Base-by-base conservation (phyloP, 306 rosid genomes). In the Potentilla sterilis region DNA sequence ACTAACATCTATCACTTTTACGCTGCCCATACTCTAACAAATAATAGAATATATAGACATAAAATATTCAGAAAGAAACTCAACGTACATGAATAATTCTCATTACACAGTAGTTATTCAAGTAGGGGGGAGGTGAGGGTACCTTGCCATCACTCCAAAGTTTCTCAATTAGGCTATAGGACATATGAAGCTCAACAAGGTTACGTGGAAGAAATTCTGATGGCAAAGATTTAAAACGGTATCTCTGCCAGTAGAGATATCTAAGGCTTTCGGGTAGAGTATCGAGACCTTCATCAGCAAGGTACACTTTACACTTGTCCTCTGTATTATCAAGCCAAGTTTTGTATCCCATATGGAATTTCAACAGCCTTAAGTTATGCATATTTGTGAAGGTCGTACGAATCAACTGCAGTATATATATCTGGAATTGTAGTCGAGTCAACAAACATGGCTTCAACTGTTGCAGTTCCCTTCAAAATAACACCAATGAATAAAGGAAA, bases 351-450 rank as follows among this genome's bases (percentile, higher is more conserved):
- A 8, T 21, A 47, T 35, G 1, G 70, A 72, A 15, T 43, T 70
- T 66, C 16, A 83, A 78, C 16, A 75, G 21, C 62, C 46, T 42
- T 35, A 83, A 52, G 13, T 79, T 71, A 14, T n/a, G 67, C 83
- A 83, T 75, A 3, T 52, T 75, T 54, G 41, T 59, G 57, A 82
- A 83, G 73, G 78, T 75, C 2, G 9, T 22, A 65, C 70, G 79
- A 48, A 75, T 76, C 34, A 58, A 51, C 7, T n/a, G 4, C n/a
- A n/a, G n/a, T n/a, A n/a, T n/a, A n/a, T 43, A 43, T 1, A 1
- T 21, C 52, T n/a, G 0, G 16, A 15, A 16, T n/a, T 9, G 2
- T 5, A 11, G 7, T 4, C 2, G 16, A 37, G 32, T 67, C 47
- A 1, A 55, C 5, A 16, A 59, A 42, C 19, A 82, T 67, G 49